Percentiles rank a stretch among this genome's conserved stretches.
Evolutionary conservation across 1,284 basidiomycete species (phyloP).

Genomic region (Trichosporon inkin): DNA sequence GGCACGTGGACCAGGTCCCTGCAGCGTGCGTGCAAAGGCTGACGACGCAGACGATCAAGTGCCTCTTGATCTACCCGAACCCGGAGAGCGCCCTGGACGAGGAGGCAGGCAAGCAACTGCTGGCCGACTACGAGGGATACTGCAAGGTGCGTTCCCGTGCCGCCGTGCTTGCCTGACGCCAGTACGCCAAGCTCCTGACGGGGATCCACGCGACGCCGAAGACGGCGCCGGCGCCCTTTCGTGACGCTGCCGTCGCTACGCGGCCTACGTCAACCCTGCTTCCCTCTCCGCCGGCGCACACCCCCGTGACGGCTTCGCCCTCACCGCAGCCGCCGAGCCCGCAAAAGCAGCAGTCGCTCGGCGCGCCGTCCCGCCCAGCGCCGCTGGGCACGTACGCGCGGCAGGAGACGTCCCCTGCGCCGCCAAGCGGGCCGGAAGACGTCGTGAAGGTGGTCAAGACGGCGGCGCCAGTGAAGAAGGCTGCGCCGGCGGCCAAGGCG

Average conservation of each 20-base stretch:
- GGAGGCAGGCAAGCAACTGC: slow-evolving; percentile 82
- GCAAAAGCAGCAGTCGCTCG: background rate
- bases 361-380: slow-evolving; percentile 10
- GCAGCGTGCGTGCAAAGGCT: background rate
- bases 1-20: background rate
- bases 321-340: slow-evolving; percentile 11
- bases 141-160: slow-evolving; percentile 54
- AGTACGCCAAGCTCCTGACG: slow-evolving; percentile 29
- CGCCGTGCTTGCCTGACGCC: background rate
- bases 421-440: slow-evolving; percentile 8
- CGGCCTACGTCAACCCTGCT: slow-evolving; percentile 11
- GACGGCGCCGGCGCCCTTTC: slow-evolving; percentile 23
- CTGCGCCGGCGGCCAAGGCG: slow-evolving; percentile 29
- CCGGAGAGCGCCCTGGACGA: slow-evolving; percentile 93
- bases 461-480: slow-evolving; percentile 23
- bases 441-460: slow-evolving; percentile 22
- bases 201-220: slow-evolving; percentile 32
- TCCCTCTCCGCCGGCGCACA: slow-evolving; percentile 17
- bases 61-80: slow-evolving; percentile 91
- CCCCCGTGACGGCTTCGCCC: slow-evolving; percentile 2
- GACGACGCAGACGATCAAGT: slow-evolving; percentile 66
- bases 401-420: slow-evolving; percentile 38
- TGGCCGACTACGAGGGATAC: slow-evolving; percentile 84
- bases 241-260: slow-evolving; percentile 6
- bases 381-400: slow-evolving; percentile 32